Percentiles rank a stretch among this genome's conserved stretches.
Evolutionary conservation across 2,329 filamentous ascomycete species (phyloP).

Genomic region (Ceratocystis destructans): DNA sequence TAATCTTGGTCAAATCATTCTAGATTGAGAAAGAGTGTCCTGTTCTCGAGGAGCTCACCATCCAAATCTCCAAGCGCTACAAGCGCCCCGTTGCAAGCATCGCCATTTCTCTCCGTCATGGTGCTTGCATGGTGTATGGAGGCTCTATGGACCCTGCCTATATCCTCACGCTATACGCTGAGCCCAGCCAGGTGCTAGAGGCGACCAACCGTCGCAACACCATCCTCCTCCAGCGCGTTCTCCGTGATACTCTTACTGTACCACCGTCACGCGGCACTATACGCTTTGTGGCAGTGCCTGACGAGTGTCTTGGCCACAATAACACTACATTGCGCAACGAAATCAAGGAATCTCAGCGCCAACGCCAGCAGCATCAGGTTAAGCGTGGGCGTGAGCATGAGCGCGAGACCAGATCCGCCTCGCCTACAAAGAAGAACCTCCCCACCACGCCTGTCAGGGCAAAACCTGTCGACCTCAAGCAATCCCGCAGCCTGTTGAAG

Average conservation of each 20-base stretch:
- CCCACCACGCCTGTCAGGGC: neutral
- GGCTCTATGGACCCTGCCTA: constrained; percentile 70
- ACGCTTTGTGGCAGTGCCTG: constrained; percentile 53
- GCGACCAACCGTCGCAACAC: constrained; percentile 71
- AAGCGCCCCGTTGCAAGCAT: constrained; percentile 60
- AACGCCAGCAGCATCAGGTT: constrained; percentile 24
- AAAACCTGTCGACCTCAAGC: neutral
- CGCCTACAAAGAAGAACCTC: neutral
- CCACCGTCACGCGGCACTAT: constrained; percentile 53
- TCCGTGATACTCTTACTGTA: constrained; percentile 58
- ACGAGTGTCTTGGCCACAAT: constrained; percentile 58
- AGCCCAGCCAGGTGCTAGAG: constrained; percentile 54
- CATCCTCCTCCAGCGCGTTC: constrained; percentile 59
- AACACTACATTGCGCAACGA: constrained; percentile 57
- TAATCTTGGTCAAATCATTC: neutral
- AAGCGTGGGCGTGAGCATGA: constrained; percentile 23
- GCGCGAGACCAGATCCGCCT: neutral
- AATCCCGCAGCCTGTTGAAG: neutral
- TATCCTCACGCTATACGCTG: constrained; percentile 56
- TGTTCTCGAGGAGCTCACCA: constrained; percentile 59
- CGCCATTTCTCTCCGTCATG: constrained; percentile 62
- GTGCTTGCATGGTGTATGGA: constrained; percentile 59
- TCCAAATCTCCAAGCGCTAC: constrained; percentile 60
- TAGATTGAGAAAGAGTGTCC: constrained; percentile 63
- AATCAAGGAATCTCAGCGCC: constrained; percentile 41